Percentiles rank a stretch among this genome's conserved stretches.
phyloP scores from a whole-genome alignment of 305 asterid species.

The Solanum hybrid region DNA sequence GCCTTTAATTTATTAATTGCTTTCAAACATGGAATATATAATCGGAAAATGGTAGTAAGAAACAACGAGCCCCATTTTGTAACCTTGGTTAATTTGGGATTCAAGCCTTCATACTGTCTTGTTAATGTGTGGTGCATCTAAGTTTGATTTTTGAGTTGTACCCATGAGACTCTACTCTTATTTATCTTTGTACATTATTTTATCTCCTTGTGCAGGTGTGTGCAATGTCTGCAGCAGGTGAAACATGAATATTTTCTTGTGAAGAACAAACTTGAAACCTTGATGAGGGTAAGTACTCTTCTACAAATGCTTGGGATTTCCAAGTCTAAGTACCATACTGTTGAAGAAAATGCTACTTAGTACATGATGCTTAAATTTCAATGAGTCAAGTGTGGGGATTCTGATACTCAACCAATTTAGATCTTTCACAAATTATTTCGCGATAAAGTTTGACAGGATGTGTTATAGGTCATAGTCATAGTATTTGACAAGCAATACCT shows the following conservation, averaged over 20 bases:
- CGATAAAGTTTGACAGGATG: background rate
- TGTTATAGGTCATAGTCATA: background rate
- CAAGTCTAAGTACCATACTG: background rate
- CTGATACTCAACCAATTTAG: background rate
- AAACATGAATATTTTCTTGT: constrained; percentile 50
- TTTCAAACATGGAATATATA: background rate
- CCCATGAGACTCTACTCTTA: background rate
- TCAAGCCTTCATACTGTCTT: background rate
- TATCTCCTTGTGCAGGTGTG: constrained; percentile 43
- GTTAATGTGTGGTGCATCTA: background rate
- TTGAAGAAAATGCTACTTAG: background rate
- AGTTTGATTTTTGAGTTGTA: background rate
- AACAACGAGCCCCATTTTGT: background rate
- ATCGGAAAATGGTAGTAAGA: background rate
- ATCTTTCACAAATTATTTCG: background rate
- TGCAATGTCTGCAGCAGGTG: constrained; percentile 55
- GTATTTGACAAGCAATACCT: background rate
- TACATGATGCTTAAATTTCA: background rate
- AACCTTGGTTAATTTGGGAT: background rate
- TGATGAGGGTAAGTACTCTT: constrained; percentile 45
- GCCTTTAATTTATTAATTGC: background rate
- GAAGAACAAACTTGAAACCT: constrained; percentile 64
- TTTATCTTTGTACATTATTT: background rate
- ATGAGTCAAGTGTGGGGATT: background rate
- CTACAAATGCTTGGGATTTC: background rate